Percentiles rank a stretch among this genome's conserved stretches.
Evolutionary conservation across 345 rosid species (phyloP).

Genomic region (Jatropha curcas): DNA sequence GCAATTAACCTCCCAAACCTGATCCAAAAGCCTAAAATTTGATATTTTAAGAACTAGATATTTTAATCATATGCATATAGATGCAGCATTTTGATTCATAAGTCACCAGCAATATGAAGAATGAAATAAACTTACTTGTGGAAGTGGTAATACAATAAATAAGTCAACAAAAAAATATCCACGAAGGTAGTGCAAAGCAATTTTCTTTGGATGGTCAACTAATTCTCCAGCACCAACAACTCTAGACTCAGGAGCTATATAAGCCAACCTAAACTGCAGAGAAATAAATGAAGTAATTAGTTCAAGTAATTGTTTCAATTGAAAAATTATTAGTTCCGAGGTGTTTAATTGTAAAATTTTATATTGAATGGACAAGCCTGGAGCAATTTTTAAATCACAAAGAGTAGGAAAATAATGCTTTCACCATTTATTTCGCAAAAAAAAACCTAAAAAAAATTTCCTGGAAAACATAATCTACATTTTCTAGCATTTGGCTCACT

Average conservation of each 20-base stretch:
- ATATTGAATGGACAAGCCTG: background rate
- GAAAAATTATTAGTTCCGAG: background rate
- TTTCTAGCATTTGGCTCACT: no score
- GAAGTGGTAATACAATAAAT: conserved; percentile 68
- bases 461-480: no score
- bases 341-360: background rate
- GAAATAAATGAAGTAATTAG: background rate
- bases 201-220: conserved; percentile 78
- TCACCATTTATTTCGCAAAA: background rate
- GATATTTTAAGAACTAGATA: background rate
- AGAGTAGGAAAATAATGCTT: background rate
- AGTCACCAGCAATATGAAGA: background rate
- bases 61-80: background rate
- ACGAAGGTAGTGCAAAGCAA: conserved; percentile 58
- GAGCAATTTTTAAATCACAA: background rate
- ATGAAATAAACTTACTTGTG: conserved; percentile 58
- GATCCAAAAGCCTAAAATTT: conserved; percentile 7
- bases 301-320: background rate
- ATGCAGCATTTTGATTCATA: conserved; percentile 1
- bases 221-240: conserved; percentile 89
- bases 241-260: conserved; percentile 75
- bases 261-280: conserved; percentile 84
- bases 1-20: background rate
- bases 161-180: conserved; percentile 62
- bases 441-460: background rate